Evolutionary conservation across 139 green algal genomes (phyloP).

Genomic region (Ettlia oleoabundans): DNA sequence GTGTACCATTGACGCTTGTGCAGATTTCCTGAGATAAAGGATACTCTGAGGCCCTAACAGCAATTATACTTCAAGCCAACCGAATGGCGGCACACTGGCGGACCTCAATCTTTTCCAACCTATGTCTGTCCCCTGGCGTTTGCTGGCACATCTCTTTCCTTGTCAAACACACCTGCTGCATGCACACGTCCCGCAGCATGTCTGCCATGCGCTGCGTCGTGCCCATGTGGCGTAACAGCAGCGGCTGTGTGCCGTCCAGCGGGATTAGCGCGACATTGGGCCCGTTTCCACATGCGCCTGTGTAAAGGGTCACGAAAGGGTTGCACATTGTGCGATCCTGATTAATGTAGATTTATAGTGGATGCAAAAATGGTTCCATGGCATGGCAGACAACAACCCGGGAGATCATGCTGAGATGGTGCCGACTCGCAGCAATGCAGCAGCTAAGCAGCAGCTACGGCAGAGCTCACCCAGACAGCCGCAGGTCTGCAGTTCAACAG

Average conservation of each 20-base stretch:
- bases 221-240: constrained; percentile 59
- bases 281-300: constrained; percentile 54
- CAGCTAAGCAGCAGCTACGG: background rate
- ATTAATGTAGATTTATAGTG: too few relatives aligned
- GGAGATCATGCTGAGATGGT: too few relatives aligned
- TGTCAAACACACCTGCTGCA: background rate
- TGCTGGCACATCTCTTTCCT: background rate
- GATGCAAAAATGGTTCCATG: too few relatives aligned
- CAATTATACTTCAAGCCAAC: background rate
- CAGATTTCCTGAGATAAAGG: background rate
- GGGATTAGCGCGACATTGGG: constrained; percentile 69
- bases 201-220: constrained; percentile 11
- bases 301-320: too few relatives aligned
- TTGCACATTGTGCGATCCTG: too few relatives aligned
- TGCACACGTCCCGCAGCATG: constrained; percentile 19
- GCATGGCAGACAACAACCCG: too few relatives aligned
- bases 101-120: too few relatives aligned
- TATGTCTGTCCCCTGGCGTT: too few relatives aligned
- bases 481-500: constrained; percentile 2
- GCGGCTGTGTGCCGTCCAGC: constrained; percentile 7
- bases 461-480: constrained; percentile 23
- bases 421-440: too few relatives aligned
- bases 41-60: background rate
- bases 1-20: too few relatives aligned
- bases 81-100: too few relatives aligned